Percentiles rank a stretch among this genome's conserved stretches.
Conservation (phyloP, 208 protist species). For the Crithidia bombi region DNA sequence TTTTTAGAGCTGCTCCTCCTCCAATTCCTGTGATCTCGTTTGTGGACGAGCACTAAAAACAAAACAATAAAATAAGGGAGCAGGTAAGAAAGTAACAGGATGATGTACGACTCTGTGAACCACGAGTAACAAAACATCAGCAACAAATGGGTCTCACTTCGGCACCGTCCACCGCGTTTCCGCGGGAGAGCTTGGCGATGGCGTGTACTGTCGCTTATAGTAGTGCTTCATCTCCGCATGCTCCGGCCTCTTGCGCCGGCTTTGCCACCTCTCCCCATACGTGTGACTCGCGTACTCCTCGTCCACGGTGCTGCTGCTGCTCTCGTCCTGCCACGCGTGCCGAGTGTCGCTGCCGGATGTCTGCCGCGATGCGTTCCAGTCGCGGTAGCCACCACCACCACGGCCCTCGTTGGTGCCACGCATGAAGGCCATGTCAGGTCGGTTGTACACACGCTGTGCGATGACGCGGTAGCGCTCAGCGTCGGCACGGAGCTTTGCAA, state of each 20-base stretch:
- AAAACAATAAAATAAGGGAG: background rate
- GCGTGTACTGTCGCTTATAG: conserved; percentile 41
- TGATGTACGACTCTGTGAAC: no score
- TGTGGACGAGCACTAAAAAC: background rate
- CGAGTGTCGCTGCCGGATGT: conserved; percentile 25
- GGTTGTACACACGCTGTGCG: conserved; percentile 60
- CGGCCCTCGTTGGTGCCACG: conserved; percentile 25
- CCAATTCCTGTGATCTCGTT: no score
- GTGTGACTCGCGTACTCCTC: conserved; percentile 50
- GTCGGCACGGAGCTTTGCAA: conserved; percentile 73
- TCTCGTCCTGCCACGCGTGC: conserved; percentile 47
- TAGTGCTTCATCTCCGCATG: conserved; percentile 61
- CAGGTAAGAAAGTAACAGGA: background rate
- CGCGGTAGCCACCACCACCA: conserved; percentile 4
- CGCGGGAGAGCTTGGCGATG: background rate
- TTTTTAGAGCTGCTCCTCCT: no score
- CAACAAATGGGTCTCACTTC: conserved; percentile 22
- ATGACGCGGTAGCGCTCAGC: conserved; percentile 72
- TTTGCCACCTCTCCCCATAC: conserved; percentile 59
- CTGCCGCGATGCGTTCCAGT: conserved; percentile 22
- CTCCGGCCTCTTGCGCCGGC: conserved; percentile 65
- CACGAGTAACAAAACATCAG: no score
- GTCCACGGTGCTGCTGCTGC: conserved; percentile 46
- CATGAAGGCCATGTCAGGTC: conserved; percentile 81
- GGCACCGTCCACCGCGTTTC: conserved; percentile 28